Evolutionary conservation across 2,329 filamentous ascomycete genomes (phyloP).

Genomic region (Didymella sp.): DNA sequence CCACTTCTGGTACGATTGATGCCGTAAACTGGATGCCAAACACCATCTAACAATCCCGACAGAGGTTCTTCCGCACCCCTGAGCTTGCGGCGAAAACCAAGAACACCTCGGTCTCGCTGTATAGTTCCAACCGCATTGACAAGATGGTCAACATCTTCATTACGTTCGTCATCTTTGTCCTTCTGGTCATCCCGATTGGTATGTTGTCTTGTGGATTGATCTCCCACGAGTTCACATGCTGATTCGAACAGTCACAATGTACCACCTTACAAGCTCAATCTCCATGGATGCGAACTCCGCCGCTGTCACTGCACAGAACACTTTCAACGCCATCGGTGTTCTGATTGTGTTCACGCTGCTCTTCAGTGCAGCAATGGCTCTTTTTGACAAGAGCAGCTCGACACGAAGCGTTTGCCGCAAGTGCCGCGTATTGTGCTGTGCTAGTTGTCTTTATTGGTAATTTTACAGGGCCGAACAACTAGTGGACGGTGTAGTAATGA

Average conservation of each 20-base stretch:
- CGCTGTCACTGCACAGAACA: slow-evolving; percentile 29
- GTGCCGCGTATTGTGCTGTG: slow-evolving; percentile 50
- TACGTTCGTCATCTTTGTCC: slow-evolving; percentile 52
- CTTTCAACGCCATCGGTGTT: slow-evolving; percentile 52
- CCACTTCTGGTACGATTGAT: slow-evolving; percentile 35
- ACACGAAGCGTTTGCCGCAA: slow-evolving; percentile 50
- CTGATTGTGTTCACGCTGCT: slow-evolving; percentile 53
- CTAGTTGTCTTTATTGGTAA: slow-evolving; percentile 52
- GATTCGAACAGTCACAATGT: slow-evolving; percentile 45
- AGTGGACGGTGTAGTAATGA: too few relatives aligned
- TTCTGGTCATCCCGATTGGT: slow-evolving; percentile 51
- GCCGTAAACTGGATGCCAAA: background rate
- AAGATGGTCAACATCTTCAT: slow-evolving; percentile 52
- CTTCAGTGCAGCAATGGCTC: slow-evolving; percentile 48
- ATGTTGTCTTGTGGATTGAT: background rate
- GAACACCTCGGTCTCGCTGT: slow-evolving; percentile 46
- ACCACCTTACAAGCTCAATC: slow-evolving; percentile 43
- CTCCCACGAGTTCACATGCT: background rate
- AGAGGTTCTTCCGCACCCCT: slow-evolving; percentile 50
- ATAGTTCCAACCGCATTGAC: slow-evolving; percentile 49
- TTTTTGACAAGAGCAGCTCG: slow-evolving; percentile 48
- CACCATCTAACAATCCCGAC: background rate
- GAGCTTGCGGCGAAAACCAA: slow-evolving; percentile 49
- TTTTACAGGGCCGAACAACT: slow-evolving; percentile 47
- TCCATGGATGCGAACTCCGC: slow-evolving; percentile 18